Base-by-base conservation (phyloP, 257 asterid genomes). In the Salvia miltiorrhiza region DNA sequence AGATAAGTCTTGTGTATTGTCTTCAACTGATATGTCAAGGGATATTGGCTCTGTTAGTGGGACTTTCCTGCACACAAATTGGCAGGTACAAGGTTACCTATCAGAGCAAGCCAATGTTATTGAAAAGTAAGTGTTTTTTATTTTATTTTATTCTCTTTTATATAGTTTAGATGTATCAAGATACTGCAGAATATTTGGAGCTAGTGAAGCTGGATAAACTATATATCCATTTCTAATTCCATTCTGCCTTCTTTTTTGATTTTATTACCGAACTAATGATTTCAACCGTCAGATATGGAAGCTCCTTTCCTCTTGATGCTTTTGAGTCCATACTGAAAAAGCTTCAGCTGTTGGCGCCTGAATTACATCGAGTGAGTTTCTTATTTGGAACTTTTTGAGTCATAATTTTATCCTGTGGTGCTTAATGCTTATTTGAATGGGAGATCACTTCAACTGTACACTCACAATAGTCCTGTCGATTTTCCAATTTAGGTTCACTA, bases 31-130 rank as follows among this genome's bases (percentile, higher is more conserved):
- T 75, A 57, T 63, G 77, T 30, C 58, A 21, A 72, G 71, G 64
- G 75, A 59, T 58, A 69, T 70, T 73, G 86, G 78, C 58, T 53
- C 88, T 65, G 65, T 50, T 16, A 78, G 76, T 66, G 91, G 92
- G 40, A 80, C 70, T 73, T 86, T 89, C 85, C 84, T 93, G 47
- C 93, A 88, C 69, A 84, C 99, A 71, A 91, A 85, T 78, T 90
- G 96, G 96, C 99, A 93, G 84, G 83, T 90, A 63, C 99, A 93
- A 79, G 99, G 96, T 49, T 90, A 82, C 83, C 85, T 93, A 58
- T 79, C 89, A 56, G 95, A 87, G 83, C 91, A 89, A 77, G 95
- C 96, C 54, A 81, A 84, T 73, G 82, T 69, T 65, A 80, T 93
- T 54, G 99, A 93, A 82, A 87, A 87, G 97, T 82, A 70, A 79